A percentile compares a stretch with the other conserved stretches of the same genome.
Evolutionary conservation across 2,329 filamentous ascomycete species (phyloP).

Genomic region (Trematosphaeria pertusa): DNA sequence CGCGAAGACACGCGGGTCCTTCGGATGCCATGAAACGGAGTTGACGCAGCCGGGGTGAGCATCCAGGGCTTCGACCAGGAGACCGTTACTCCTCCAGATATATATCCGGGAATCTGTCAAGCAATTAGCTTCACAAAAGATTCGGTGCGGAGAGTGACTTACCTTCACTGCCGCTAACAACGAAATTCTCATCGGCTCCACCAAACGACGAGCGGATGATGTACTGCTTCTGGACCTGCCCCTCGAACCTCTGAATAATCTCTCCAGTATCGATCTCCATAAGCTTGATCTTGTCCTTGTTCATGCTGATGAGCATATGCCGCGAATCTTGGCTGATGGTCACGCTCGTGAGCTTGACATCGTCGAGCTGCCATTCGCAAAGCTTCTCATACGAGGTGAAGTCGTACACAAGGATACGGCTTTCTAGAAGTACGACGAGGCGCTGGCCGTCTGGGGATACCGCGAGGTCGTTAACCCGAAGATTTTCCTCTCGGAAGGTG

Average conservation of each 20-base stretch:
- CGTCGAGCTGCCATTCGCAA: slow-evolving; percentile 74
- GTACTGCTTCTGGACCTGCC: slow-evolving; percentile 75
- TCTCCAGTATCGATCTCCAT: slow-evolving; percentile 77
- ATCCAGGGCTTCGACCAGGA: slow-evolving; percentile 75
- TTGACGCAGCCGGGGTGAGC: slow-evolving; percentile 85
- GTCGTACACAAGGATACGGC: slow-evolving; percentile 82
- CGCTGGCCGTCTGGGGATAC: slow-evolving; percentile 80
- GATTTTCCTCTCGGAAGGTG: slow-evolving; percentile 69
- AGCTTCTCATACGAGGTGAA: slow-evolving; percentile 75
- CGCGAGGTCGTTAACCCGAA: slow-evolving; percentile 84
- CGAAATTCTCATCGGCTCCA: slow-evolving; percentile 89
- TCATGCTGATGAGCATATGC: slow-evolving; percentile 81
- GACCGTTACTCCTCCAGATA: slow-evolving; percentile 89
- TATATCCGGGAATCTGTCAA: slow-evolving; percentile 71
- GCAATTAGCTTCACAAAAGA: slow-evolving; percentile 3
- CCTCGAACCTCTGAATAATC: slow-evolving; percentile 75
- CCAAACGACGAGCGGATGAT: slow-evolving; percentile 86
- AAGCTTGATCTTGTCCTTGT: slow-evolving; percentile 77
- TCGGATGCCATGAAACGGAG: slow-evolving; percentile 87
- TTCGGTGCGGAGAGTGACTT: slow-evolving; percentile 31
- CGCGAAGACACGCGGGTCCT: slow-evolving; percentile 82
- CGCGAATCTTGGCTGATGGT: slow-evolving; percentile 82
- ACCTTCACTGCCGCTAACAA: slow-evolving; percentile 92
- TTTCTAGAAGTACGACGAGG: slow-evolving; percentile 78
- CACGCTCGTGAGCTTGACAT: slow-evolving; percentile 77